Base-by-base conservation (phyloP, 2,329 filamentous ascomycete genomes). In the Aspergillus neotritici region DNA sequence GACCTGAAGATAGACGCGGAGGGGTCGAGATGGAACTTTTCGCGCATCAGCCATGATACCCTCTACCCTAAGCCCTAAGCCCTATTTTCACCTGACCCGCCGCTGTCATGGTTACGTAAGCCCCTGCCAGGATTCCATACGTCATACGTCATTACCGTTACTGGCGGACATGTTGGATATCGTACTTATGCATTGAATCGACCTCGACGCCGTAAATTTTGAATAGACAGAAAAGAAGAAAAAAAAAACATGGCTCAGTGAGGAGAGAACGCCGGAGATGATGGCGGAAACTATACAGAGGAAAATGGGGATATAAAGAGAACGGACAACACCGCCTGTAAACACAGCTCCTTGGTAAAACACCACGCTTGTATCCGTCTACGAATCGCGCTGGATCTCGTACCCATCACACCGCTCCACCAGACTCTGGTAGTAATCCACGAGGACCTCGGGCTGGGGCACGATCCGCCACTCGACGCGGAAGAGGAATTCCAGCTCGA, bases 401-500 rank as follows among this genome's bases (percentile, higher is more conserved):
- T 79, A 84, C 31, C 78, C 78, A 15, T 77, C 73, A 42, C 75
- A 79, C 52, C 81, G 68, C 45, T 81, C 87, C 28, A 97, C 85
- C 29, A 98, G 71, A 38, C 87, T 91, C 48, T 81, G 80, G 65
- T 97, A 98, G 63, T 98, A 98, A 44, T 94, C 89, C 17, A 89
- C 87, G 34, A 98, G 73, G 2, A 94, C 85, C 63, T 97, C 93
- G 1, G 93, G 90, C 58, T 94, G 89, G 4, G 93, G 93, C 3
- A 98, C 90, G 53, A 98, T 98, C 58, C 86, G 87, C 91, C 93
- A 98, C 60, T 96, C 87, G 21, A 98, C 85, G 41, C 87, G 78
- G 61, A 90, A 88, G 28, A 98, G 71, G 54, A 98, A 95, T 58
- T 98, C 93, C 25, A 98, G 76, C 65, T 98, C 93, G 8, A 98